Conservation (phyloP, 257 asterid species). For the Prunella vulgaris region DNA sequence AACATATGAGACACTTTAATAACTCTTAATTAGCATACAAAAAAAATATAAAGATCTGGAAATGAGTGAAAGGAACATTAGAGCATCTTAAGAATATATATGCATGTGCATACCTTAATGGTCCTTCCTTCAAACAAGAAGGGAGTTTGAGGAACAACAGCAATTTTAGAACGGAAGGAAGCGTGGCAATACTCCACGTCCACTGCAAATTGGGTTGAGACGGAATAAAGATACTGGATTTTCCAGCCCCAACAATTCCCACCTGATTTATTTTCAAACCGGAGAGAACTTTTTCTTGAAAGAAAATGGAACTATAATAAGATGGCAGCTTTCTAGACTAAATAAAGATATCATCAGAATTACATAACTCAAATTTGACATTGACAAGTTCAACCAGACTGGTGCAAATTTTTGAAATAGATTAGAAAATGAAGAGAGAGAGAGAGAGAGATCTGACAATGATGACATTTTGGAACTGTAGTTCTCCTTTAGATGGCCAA, state of each 20-base stretch:
- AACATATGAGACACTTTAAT: neutral
- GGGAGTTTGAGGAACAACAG: constrained; percentile 89
- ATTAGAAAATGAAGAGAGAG: no score
- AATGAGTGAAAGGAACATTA: no score
- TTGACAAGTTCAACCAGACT: no score
- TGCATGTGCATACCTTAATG: constrained; percentile 55
- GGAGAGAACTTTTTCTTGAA: neutral
- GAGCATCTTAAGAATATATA: neutral
- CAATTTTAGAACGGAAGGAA: constrained; percentile 70
- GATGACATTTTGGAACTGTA: constrained; percentile 80
- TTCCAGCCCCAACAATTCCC: constrained; percentile 95
- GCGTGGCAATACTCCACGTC: constrained; percentile 41
- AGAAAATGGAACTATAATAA: no score
- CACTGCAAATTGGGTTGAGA: constrained; percentile 63
- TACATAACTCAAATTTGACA: no score
- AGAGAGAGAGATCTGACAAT: constrained; percentile 41
- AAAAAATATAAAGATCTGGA: neutral
- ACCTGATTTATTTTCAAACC: constrained; percentile 42
- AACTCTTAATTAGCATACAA: neutral
- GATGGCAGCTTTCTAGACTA: no score
- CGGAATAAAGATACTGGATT: constrained; percentile 91
- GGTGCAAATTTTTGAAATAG: no score
- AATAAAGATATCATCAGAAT: no score
- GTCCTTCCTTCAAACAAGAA: constrained; percentile 93
- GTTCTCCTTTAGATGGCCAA: constrained; percentile 75